These are phyloP conservation scores for Coemansia sp. DNA, from an alignment of 192 early-diverging fungal species.

Conservation along the genomic window DNA sequence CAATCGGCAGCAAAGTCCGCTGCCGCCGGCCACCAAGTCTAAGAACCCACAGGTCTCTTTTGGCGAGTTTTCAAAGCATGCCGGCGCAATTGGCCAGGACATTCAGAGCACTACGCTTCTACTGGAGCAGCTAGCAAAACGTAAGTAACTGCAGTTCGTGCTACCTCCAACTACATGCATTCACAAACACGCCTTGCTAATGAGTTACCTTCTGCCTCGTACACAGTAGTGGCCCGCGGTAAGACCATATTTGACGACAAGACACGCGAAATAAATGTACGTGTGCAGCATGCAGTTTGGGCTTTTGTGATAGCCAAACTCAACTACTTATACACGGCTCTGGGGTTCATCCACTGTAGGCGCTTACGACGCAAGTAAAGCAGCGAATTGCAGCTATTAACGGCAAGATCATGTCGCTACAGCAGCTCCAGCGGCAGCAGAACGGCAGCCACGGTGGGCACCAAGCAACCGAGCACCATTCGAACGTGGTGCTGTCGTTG, in stretches of 20 bases:
- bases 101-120: conserved; percentile 81
- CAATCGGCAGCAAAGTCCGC: conserved; percentile 34
- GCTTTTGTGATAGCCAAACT: neutral
- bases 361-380: conserved; percentile 88
- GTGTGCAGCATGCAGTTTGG: conserved; percentile 1
- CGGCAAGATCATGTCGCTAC: conserved; percentile 86
- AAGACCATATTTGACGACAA: conserved; percentile 97
- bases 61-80: conserved; percentile 82
- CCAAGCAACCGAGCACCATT: conserved; percentile 86
- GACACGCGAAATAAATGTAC: conserved; percentile 88
- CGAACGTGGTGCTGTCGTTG: conserved; percentile 87
- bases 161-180: neutral
- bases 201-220: conserved; percentile 15
- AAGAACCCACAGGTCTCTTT: conserved; percentile 17
- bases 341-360: conserved; percentile 41
- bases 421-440: conserved; percentile 52
- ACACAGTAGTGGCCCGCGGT: conserved; percentile 72
- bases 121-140: conserved; percentile 78
- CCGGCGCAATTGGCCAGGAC: conserved; percentile 78
- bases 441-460: conserved; percentile 61
- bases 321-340: neutral
- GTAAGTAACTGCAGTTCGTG: conserved; percentile 35
- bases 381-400: conserved; percentile 95
- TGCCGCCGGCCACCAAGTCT: conserved; percentile 7
- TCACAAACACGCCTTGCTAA: neutral